Evolutionary conservation across 129 eudicot genomes (phyloP).

Genomic region (Arctium minus): DNA sequence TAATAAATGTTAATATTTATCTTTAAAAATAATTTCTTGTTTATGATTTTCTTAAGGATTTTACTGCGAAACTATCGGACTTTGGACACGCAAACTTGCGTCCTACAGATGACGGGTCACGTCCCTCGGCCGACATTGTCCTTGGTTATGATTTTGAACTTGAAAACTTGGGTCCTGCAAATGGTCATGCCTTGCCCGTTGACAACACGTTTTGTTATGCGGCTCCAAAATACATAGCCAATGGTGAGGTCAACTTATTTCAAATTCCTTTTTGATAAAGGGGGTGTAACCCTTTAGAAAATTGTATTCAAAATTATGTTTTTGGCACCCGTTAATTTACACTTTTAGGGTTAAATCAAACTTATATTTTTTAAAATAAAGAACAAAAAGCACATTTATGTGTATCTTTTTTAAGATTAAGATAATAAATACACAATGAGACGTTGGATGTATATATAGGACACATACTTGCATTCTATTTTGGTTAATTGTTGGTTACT

Average conservation of each 20-base stretch:
- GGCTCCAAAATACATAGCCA: conserved; percentile 78
- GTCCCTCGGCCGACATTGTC: background rate
- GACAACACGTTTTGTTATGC: conserved; percentile 82
- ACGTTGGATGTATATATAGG: too few species aligned
- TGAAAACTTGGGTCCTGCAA: conserved; percentile 62
- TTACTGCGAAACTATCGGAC: conserved; percentile 28
- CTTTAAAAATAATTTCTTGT: background rate
- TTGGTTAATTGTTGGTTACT: too few species aligned
- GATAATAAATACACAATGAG: background rate
- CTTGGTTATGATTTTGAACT: conserved; percentile 8
- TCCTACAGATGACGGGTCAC: background rate
- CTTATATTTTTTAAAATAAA: background rate
- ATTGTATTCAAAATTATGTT: too few species aligned
- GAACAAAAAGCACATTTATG: background rate
- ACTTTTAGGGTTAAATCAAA: background rate
- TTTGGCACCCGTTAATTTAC: background rate
- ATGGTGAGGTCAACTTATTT: conserved; percentile 37
- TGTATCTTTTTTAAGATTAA: background rate
- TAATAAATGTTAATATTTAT: background rate
- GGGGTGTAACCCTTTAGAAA: too few species aligned
- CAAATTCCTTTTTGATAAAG: too few species aligned
- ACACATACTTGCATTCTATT: too few species aligned
- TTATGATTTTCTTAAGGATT: conserved; percentile 6
- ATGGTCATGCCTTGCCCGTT: conserved; percentile 64
- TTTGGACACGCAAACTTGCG: conserved; percentile 20